Base-by-base conservation (phyloP, 148 eudicot species). In the Fagopyrum homotropicum region DNA sequence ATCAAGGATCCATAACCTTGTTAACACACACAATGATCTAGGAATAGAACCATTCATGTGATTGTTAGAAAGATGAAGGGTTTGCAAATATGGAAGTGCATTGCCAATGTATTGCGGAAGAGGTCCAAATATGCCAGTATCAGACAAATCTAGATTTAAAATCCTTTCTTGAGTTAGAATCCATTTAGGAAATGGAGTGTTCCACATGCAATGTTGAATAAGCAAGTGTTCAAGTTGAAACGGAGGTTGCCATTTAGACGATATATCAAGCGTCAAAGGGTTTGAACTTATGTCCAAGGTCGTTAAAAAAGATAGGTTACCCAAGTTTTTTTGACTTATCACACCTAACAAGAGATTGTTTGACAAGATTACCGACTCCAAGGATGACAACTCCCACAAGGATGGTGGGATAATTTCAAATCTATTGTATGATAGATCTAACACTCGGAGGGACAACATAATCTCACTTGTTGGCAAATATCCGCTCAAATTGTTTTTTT, bases 161-260 rank as follows among this genome's bases (percentile, higher is more conserved):
- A 8, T 17, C 4, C 9, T 57, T 48, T 47, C 69, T 7, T 74
- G 77, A 7, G 77, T 77, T 70, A 73, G 76, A 35, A 81, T 61
- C 83, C 83, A 81, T 10, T 7, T 9, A 12, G 83, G 78, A 17
- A 77, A 10, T 9, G 12, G 77, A 22, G 73, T 22, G 22, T 64
- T 76, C 10, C 72, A 40, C 14, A 52, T 76, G 44, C 79, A 73
- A 19, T 43, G 45, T 4, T 10, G n/a, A 3, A 60, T 69, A 4
- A 0, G 4, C 3, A 80, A 63, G 4, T 0, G 0, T 1, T 4
- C 47, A 7, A 80, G 76, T 26, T 76, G 76, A 47, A 80, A 80
- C 0, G 76, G 79, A 1, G 79, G 72, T 12, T 63, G 19, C 82
- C 82, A 80, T 22, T 77, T 26, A 30, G 74, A 57, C 35, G 79